phyloP scores from a whole-genome alignment of 179 eudicot species.

The Heliamphora pulchella region DNA sequence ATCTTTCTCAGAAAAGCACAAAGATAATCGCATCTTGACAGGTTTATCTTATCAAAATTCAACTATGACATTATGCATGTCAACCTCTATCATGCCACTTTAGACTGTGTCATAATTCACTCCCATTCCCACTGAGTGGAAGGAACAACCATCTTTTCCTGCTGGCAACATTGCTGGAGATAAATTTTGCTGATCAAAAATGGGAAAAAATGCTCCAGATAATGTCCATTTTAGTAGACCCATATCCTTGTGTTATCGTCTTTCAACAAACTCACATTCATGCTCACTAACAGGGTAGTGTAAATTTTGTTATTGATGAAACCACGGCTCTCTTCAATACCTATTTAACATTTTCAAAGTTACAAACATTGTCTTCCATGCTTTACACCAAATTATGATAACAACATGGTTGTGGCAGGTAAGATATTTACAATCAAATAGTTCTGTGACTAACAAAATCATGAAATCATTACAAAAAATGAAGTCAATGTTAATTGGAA shows the following conservation, averaged over 20 bases:
- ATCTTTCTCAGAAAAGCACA: too few relatives aligned
- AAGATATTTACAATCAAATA: neutral
- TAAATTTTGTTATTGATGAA: neutral
- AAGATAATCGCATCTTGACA: too few relatives aligned
- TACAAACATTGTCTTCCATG: neutral
- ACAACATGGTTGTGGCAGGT: neutral
- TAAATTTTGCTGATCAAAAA: too few relatives aligned
- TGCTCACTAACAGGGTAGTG: conserved; percentile 1
- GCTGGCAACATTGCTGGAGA: too few relatives aligned
- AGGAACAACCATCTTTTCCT: too few relatives aligned
- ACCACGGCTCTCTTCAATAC: neutral
- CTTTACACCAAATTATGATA: neutral
- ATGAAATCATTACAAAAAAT: neutral
- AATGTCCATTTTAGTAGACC: neutral
- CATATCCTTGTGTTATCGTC: too few relatives aligned
- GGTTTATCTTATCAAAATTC: too few relatives aligned
- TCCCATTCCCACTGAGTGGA: too few relatives aligned
- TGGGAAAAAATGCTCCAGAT: neutral
- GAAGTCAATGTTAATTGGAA: neutral
- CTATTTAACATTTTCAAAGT: neutral
- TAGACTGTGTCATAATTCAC: too few relatives aligned
- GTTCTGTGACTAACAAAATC: neutral
- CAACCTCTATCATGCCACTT: too few relatives aligned
- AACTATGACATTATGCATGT: too few relatives aligned
- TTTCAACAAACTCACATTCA: neutral